Evolutionary conservation across 306 rosid genomes (phyloP).

Genomic region (Malus asiatica): DNA sequence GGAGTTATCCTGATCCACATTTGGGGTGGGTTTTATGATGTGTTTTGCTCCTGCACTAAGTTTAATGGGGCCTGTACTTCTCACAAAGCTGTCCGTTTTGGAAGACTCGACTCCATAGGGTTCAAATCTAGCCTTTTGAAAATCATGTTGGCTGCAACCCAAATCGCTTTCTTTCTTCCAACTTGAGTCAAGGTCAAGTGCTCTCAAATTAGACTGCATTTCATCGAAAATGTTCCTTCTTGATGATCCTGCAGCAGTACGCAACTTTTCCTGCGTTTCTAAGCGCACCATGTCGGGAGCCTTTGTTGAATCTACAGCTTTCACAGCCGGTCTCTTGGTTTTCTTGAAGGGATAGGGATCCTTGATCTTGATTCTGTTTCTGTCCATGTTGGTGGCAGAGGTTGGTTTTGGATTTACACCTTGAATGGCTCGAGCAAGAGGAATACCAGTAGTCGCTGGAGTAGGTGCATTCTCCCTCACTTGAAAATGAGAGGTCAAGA

Average conservation of each 20-base stretch:
- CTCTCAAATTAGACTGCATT: slow-evolving; percentile 23
- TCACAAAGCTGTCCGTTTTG: slow-evolving; percentile 32
- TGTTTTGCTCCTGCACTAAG: slow-evolving; percentile 74
- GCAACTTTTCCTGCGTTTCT: slow-evolving; percentile 36
- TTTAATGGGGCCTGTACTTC: slow-evolving; percentile 66
- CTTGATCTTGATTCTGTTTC: slow-evolving; percentile 30
- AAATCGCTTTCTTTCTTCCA: slow-evolving; percentile 28
- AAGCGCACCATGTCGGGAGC: slow-evolving; percentile 29
- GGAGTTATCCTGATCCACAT: slow-evolving; percentile 33
- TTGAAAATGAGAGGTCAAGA: slow-evolving; percentile 36
- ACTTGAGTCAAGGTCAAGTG: slow-evolving; percentile 25
- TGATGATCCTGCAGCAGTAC: slow-evolving; percentile 24
- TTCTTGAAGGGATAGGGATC: slow-evolving; percentile 42
- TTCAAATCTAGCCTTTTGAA: slow-evolving; percentile 25
- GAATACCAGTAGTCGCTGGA: slow-evolving; percentile 35
- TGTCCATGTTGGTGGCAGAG: slow-evolving; percentile 24
- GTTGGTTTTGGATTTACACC: slow-evolving; percentile 22
- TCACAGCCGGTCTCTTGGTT: slow-evolving; percentile 34
- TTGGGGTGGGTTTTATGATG: slow-evolving; percentile 63
- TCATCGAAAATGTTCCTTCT: slow-evolving; percentile 26
- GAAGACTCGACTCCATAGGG: slow-evolving; percentile 31
- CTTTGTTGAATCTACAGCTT: slow-evolving; percentile 41
- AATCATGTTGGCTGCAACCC: slow-evolving; percentile 30
- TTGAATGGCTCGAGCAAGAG: slow-evolving; percentile 30
- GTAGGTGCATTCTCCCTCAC: slow-evolving; percentile 23